phyloP scores from a whole-genome alignment of 2,329 filamentous ascomycete species.

The Epichloe coenophiala region DNA sequence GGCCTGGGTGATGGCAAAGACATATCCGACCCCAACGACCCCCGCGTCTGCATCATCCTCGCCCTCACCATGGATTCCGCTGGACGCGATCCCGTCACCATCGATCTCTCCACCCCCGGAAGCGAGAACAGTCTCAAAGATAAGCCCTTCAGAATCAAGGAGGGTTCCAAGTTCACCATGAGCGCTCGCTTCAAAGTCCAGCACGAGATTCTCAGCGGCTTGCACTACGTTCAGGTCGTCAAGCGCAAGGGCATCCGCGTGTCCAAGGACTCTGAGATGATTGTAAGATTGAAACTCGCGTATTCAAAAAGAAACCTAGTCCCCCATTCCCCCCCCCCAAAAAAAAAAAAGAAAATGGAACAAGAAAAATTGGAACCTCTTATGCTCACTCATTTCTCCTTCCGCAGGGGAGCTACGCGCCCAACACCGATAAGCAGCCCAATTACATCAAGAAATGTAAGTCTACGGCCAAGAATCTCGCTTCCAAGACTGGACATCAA shows the following conservation, averaged over 20 bases:
- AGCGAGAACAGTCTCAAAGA: conserved; percentile 69
- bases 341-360: too few species aligned
- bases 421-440: conserved; percentile 78
- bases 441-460: conserved; percentile 85
- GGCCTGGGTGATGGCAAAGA: conserved; percentile 65
- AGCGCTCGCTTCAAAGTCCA: conserved; percentile 89
- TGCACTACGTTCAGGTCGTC: conserved; percentile 92
- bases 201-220: conserved; percentile 85
- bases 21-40: conserved; percentile 65
- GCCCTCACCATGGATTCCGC: conserved; percentile 78
- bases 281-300: conserved; percentile 38
- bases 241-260: conserved; percentile 78
- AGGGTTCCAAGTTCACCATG: conserved; percentile 88
- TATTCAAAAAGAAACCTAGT: background rate
- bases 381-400: background rate
- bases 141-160: conserved; percentile 95
- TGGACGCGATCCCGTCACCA: conserved; percentile 72
- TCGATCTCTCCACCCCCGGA: conserved; percentile 65
- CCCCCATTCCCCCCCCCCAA: too few species aligned
- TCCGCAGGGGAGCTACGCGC: conserved; percentile 66
- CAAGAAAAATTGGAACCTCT: too few species aligned
- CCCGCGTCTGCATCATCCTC: conserved; percentile 84
- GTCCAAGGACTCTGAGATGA: conserved; percentile 95
- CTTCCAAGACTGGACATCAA: background rate
- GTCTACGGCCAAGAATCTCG: conserved; percentile 17